Percentiles rank a stretch among this genome's conserved stretches.
phyloP scores from a whole-genome alignment of 2,329 filamentous ascomycete species.

The Cladophialophora chaetospira region DNA sequence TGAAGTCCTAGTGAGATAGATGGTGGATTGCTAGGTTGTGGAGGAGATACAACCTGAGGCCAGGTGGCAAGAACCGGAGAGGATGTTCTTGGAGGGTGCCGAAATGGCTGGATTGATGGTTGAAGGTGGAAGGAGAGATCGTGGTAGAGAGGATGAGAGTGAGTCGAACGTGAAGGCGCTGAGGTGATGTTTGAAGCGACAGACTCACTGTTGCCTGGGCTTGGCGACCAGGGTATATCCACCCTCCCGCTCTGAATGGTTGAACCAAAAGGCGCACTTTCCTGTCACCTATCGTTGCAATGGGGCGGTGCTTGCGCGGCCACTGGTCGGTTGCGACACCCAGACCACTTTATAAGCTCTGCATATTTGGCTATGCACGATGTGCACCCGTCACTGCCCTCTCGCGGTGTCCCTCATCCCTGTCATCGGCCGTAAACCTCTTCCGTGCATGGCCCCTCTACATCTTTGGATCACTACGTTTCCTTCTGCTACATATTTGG shows the following conservation, averaged over 20 bases:
- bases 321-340: neutral
- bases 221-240: neutral
- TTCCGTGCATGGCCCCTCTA: neutral
- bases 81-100: conserved; percentile 1
- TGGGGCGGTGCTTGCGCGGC: conserved; percentile 2
- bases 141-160: conserved; percentile 21
- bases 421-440: conserved; percentile 18
- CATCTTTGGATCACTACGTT: neutral
- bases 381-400: conserved; percentile 1
- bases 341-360: conserved; percentile 4
- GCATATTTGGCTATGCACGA: neutral
- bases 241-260: neutral
- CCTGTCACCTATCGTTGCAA: conserved; percentile 12
- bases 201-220: conserved; percentile 9
- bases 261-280: conserved; percentile 1
- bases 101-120: conserved; percentile 8
- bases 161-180: conserved; percentile 17
- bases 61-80: conserved; percentile 24
- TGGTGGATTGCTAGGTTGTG: neutral
- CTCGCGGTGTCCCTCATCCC: conserved; percentile 1
- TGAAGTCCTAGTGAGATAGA: conserved; percentile 8
- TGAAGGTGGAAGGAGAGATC: conserved; percentile 1
- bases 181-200: conserved; percentile 12
- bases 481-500: neutral
- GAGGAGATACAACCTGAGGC: conserved; percentile 25